phyloP scores from a whole-genome alignment of 2,329 filamentous ascomycete genomes.

The Pleoardoris graminearum region DNA sequence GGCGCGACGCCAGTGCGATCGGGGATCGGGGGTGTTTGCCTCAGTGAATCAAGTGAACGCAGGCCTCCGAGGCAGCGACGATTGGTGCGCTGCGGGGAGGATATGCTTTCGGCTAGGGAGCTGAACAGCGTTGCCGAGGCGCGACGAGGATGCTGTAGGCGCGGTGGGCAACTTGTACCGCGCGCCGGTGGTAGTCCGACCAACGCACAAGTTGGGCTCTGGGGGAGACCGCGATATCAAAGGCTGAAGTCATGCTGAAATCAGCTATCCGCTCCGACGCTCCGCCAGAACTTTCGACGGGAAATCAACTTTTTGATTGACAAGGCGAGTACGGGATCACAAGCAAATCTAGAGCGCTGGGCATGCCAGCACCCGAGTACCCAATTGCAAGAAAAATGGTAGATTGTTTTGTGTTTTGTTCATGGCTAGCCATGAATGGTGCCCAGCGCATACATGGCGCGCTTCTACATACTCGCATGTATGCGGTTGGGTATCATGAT shows the following conservation, averaged over 20 bases:
- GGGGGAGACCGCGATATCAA: background rate
- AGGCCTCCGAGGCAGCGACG: too few relatives aligned
- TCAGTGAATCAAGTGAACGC: too few relatives aligned
- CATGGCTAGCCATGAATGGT: conserved; percentile 7
- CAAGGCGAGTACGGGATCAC: conserved; percentile 2
- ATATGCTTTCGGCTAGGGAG: too few relatives aligned
- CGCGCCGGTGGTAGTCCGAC: background rate
- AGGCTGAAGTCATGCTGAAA: conserved; percentile 3
- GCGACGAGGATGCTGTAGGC: background rate
- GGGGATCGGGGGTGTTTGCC: too few relatives aligned
- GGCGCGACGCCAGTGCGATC: background rate
- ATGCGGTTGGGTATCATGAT: conserved; percentile 15
- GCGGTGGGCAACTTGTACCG: background rate
- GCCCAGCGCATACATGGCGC: conserved; percentile 11
- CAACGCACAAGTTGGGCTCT: background rate
- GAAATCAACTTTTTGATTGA: background rate
- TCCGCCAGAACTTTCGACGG: background rate
- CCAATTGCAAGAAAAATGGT: background rate
- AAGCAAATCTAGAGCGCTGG: background rate
- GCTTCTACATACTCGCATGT: conserved; percentile 3
- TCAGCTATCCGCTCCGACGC: background rate
- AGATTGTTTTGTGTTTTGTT: background rate
- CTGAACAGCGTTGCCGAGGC: background rate
- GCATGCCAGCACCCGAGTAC: background rate
- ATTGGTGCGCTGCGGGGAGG: too few relatives aligned